A percentile compares a stretch with the other conserved stretches of the same genome.
phyloP scores from a whole-genome alignment of 768 basidiomycete genomes.

The Lepiota subincarnata region DNA sequence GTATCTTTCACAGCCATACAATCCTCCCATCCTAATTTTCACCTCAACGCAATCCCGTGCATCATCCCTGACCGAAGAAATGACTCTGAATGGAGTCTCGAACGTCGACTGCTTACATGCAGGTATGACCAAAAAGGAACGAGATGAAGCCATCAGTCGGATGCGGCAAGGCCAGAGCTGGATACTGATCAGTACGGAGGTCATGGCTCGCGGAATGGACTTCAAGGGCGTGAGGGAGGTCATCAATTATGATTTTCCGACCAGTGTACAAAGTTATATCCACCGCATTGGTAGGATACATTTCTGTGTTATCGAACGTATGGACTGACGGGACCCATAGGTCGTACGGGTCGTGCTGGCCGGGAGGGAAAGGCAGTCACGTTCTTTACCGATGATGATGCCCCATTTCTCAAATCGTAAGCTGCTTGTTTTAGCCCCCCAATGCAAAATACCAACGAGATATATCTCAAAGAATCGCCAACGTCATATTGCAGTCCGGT shows the following conservation, averaged over 20 bases:
- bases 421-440: constrained; percentile 1
- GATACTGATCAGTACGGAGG: constrained; percentile 95
- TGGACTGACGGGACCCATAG: constrained; percentile 30
- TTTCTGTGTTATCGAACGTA: background rate
- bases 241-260: constrained; percentile 97
- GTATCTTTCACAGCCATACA: constrained; percentile 77
- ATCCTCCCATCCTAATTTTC: constrained; percentile 90
- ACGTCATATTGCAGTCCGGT: constrained; percentile 91
- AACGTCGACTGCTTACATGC: constrained; percentile 92
- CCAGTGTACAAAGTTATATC: constrained; percentile 91
- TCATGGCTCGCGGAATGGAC: constrained; percentile 98
- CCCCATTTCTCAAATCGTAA: constrained; percentile 85
- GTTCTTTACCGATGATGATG: constrained; percentile 93
- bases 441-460: constrained; percentile 4
- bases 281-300: constrained; percentile 79
- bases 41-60: constrained; percentile 86
- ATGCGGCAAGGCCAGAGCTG: constrained; percentile 91
- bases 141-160: constrained; percentile 77
- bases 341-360: constrained; percentile 93
- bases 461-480: constrained; percentile 67
- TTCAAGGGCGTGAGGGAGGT: constrained; percentile 93
- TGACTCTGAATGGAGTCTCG: constrained; percentile 70
- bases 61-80: constrained; percentile 73
- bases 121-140: constrained; percentile 80
- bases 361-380: constrained; percentile 91